phyloP scores from a whole-genome alignment of 2,329 filamentous ascomycete species.

The Rhytidhysteron rufulum region DNA sequence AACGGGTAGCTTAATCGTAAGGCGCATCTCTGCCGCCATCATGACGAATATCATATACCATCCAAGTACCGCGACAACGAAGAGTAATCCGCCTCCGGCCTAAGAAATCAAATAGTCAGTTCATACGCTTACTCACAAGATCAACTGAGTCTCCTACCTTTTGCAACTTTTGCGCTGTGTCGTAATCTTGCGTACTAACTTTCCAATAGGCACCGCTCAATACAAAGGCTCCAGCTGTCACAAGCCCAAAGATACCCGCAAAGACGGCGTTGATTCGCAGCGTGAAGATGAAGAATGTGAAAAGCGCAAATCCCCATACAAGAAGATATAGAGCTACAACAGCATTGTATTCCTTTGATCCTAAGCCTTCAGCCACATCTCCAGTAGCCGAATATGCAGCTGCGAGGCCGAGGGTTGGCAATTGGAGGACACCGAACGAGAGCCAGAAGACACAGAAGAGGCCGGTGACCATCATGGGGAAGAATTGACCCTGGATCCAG shows the following conservation, averaged over 20 bases:
- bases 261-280: slow-evolving; percentile 47
- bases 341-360: slow-evolving; percentile 41
- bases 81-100: slow-evolving; percentile 27
- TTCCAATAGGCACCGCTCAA: slow-evolving; percentile 46
- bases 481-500: slow-evolving; percentile 51
- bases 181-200: slow-evolving; percentile 38
- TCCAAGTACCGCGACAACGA: slow-evolving; percentile 42
- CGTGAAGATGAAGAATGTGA: slow-evolving; percentile 48
- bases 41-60: slow-evolving; percentile 50
- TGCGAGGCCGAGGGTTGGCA: slow-evolving; percentile 44
- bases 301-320: slow-evolving; percentile 48
- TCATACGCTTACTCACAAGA: too few relatives aligned
- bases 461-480: slow-evolving; percentile 47
- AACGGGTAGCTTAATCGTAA: slow-evolving; percentile 44
- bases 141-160: too few relatives aligned
- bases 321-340: slow-evolving; percentile 45
- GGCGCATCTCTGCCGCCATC: slow-evolving; percentile 47
- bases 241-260: slow-evolving; percentile 43
- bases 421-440: slow-evolving; percentile 45
- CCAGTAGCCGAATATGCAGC: slow-evolving; percentile 36
- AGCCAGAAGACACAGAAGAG: slow-evolving; percentile 50
- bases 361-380: slow-evolving; percentile 38
- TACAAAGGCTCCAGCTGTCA: slow-evolving; percentile 40
- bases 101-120: too few relatives aligned
- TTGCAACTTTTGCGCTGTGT: slow-evolving; percentile 37